Conservation (phyloP, 208 protist genomes). For the Spironucleus salmonicida region DNA sequence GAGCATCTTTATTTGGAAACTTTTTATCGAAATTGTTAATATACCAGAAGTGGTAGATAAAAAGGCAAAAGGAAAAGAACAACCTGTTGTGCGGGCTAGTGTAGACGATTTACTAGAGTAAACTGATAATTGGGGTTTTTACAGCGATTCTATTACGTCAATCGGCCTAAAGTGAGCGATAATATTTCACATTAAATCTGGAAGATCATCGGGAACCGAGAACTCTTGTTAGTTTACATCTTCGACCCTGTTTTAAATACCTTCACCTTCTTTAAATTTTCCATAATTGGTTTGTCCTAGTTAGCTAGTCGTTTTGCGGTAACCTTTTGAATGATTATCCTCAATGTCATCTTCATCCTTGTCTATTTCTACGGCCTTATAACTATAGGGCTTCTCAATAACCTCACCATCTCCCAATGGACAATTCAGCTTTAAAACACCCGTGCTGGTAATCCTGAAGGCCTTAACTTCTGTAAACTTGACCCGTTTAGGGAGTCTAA, state of each 20-base stretch:
- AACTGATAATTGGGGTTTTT: too few relatives aligned
- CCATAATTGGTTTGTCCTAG: too few relatives aligned
- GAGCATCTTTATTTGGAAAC: too few relatives aligned
- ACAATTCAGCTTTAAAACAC: conserved; percentile 11
- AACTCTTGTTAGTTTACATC: not conserved
- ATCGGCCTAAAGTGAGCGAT: not conserved
- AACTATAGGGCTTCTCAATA: not conserved
- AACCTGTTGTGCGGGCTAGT: too few relatives aligned
- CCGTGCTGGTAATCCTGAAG: not conserved
- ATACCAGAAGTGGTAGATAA: too few relatives aligned
- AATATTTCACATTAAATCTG: not conserved
- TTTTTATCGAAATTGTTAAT: too few relatives aligned
- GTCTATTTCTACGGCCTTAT: not conserved
- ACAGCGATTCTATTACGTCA: too few relatives aligned
- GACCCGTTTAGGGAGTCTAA: not conserved
- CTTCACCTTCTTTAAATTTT: too few relatives aligned
- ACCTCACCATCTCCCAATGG: not conserved
- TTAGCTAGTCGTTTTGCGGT: too few relatives aligned
- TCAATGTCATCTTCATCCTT: not conserved
- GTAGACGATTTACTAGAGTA: too few relatives aligned
- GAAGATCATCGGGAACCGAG: not conserved
- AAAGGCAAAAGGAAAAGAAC: too few relatives aligned
- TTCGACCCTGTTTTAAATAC: not conserved
- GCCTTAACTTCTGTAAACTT: too few relatives aligned
- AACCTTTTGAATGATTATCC: not conserved